A percentile compares a stretch with the other conserved stretches of the same genome.
Evolutionary conservation across 2,329 filamentous ascomycete species (phyloP).

Genomic region (Paradendryphiella salina): DNA sequence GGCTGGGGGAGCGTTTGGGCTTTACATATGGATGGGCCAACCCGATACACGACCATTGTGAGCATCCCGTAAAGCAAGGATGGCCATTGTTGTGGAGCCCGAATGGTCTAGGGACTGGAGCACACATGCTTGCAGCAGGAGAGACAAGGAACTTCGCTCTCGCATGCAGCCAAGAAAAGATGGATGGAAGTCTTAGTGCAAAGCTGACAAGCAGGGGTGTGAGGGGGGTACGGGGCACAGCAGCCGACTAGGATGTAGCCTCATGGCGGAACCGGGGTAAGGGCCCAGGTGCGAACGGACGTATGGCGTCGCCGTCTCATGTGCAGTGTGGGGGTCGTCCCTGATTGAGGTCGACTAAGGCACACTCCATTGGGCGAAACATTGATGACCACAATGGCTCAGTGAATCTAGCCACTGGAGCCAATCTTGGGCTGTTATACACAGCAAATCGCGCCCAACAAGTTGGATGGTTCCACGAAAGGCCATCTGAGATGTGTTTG

Average conservation of each 20-base stretch:
- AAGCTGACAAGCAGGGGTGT: constrained; percentile 31
- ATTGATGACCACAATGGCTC: constrained; percentile 12
- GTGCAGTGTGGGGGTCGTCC: constrained; percentile 40
- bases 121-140: constrained; percentile 40
- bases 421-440: background rate
- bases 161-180: constrained; percentile 43
- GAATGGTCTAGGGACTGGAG: constrained; percentile 36
- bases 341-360: constrained; percentile 29
- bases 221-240: constrained; percentile 28
- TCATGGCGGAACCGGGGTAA: constrained; percentile 33
- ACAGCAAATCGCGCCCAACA: background rate
- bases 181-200: constrained; percentile 40
- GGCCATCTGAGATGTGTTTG: background rate
- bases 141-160: constrained; percentile 37
- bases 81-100: constrained; percentile 40
- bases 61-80: constrained; percentile 42
- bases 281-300: constrained; percentile 35
- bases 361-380: constrained; percentile 31
- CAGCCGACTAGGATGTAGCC: constrained; percentile 36
- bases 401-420: constrained; percentile 15
- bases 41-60: constrained; percentile 27
- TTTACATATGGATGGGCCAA: constrained; percentile 42
- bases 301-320: constrained; percentile 38
- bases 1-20: constrained; percentile 39
- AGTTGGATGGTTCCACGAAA: background rate